Percentiles rank a stretch among this genome's conserved stretches.
Evolutionary conservation across 495 filamentous ascomycete species (phyloP).

Genomic region (Talaromyces liani): DNA sequence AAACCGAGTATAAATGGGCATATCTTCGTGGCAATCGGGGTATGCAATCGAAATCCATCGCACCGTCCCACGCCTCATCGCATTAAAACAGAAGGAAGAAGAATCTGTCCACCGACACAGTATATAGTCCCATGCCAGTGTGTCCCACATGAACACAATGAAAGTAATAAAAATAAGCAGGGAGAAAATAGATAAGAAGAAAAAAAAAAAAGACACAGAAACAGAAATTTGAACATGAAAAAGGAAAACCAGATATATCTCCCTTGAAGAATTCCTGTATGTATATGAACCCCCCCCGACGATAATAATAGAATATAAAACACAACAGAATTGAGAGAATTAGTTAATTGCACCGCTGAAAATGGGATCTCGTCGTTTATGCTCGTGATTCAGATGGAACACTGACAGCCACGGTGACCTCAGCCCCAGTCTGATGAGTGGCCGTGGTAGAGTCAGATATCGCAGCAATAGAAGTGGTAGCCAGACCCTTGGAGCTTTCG

Average conservation of each 20-base stretch:
- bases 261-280: slow-evolving; percentile 28
- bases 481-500: slow-evolving; percentile 24
- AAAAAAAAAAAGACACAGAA: slow-evolving; percentile 14
- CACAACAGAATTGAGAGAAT: slow-evolving; percentile 5
- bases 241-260: slow-evolving; percentile 22
- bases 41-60: slow-evolving; percentile 5
- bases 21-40: slow-evolving; percentile 9
- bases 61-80: background rate
- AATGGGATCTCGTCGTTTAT: background rate
- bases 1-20: slow-evolving; percentile 9
- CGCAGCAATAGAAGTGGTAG: slow-evolving; percentile 10
- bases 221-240: slow-evolving; percentile 8
- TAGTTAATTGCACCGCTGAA: background rate
- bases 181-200: slow-evolving; percentile 11
- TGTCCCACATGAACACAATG: slow-evolving; percentile 3
- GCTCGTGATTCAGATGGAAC: slow-evolving; percentile 2
- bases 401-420: background rate
- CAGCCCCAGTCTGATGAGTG: slow-evolving; percentile 9
- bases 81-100: slow-evolving; percentile 4
- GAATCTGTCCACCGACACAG: slow-evolving; percentile 1
- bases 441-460: slow-evolving; percentile 1
- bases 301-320: slow-evolving; percentile 10
- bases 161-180: slow-evolving; percentile 2
- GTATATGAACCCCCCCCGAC: slow-evolving; percentile 30
- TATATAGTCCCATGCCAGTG: slow-evolving; percentile 1